Evolutionary conservation across 345 rosid species (phyloP).

Genomic region (Syzygium aromaticum): DNA sequence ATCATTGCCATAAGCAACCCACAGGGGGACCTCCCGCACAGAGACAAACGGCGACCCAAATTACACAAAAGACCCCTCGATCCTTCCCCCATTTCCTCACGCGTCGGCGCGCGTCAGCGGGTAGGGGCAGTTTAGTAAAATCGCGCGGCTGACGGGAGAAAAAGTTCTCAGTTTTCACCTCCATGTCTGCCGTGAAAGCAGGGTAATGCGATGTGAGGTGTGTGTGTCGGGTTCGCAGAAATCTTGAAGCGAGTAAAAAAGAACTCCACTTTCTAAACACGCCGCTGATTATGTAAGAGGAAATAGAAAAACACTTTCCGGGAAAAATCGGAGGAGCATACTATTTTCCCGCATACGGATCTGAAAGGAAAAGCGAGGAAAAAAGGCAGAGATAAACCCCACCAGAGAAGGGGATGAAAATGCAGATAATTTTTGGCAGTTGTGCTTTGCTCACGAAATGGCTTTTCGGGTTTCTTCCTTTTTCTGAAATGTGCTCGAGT

Average conservation of each 20-base stretch:
- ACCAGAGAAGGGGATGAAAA: neutral
- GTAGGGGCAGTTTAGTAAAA: neutral
- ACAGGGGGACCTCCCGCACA: neutral
- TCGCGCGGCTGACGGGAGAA: neutral
- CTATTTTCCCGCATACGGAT: neutral
- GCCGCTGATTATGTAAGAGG: neutral
- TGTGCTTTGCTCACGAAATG: neutral
- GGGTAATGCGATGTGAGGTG: constrained; percentile 21
- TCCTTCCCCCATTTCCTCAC: neutral
- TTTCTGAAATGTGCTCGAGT: neutral
- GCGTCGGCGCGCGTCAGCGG: neutral
- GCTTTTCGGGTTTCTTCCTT: neutral
- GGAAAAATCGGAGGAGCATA: neutral
- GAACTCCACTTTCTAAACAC: neutral
- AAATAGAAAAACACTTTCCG: neutral
- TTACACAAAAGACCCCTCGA: constrained; percentile 24
- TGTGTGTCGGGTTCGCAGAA: constrained; percentile 14
- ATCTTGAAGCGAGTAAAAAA: neutral
- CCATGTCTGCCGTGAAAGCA: constrained; percentile 49
- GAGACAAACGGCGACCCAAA: constrained; percentile 1
- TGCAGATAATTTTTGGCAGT: neutral
- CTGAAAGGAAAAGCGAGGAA: neutral
- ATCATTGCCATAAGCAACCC: constrained; percentile 17
- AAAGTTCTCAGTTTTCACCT: constrained; percentile 10
- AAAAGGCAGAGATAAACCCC: neutral